Evolutionary conservation across 148 eudicot species (phyloP), one percentile per base, ranked within the genome.

Genomic region (Rhododendron molle): DNA sequence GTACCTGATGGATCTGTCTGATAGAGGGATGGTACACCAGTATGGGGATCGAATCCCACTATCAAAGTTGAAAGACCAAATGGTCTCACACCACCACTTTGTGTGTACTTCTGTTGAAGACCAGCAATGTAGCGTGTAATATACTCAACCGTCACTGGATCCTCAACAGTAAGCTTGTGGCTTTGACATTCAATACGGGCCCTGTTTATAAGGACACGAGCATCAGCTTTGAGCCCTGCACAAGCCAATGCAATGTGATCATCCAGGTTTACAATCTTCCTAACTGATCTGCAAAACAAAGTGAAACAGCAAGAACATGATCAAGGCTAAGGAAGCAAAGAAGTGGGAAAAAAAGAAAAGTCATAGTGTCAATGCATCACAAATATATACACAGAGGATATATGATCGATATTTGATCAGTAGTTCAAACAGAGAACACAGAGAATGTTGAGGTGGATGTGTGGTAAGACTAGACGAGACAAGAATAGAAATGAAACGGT

Each of bases 1-100:
- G 99, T 97, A 30, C 99, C 99, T 16, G 99, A 97, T 83, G 99
- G 99, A 90, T 97, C 99, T 52, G 99, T 97, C 92, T 97, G 99
- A 84, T 97, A 97, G 18, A 97, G 93, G 8, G 98, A 89, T 36
- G 99, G 99, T 20, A 90, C 92, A 81, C 91, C 88, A 74, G 96
- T 92, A 87, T 97, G 86, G 15, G 99, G 98, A 81, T 97, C 99
- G 85, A 97, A 97, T 78, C 99, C 99, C 72, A 97, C 97, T 76
- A 97, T 97, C 91, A 97, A 93, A 81, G 98, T 97, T n/a, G 99
- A 95, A 82, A 97, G 98, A 54, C 99, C 99, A 91, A 97, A 97
- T 85, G 99, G 98, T 86, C 99, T 93, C 72, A 95, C 98, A 90
- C 99, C 99, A 90, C 99, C 99, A 88, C 99, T 97, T 88, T 97